phyloP scores from a whole-genome alignment of 2,329 filamentous ascomycete genomes.

The Blastomyces silverae region DNA sequence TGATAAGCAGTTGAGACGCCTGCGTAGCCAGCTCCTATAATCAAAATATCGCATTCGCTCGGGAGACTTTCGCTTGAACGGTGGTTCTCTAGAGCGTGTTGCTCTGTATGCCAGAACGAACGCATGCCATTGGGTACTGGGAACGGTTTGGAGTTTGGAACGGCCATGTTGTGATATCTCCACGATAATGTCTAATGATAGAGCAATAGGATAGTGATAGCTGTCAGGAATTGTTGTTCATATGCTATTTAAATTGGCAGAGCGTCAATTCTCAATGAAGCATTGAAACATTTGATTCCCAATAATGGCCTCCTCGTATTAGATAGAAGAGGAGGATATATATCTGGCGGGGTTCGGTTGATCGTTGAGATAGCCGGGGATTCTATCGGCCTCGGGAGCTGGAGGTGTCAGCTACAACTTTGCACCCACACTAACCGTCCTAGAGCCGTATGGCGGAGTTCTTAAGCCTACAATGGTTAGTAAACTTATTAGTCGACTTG shows the following conservation, averaged over 20 bases:
- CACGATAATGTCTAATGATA: background rate
- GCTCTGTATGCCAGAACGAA: constrained; percentile 41
- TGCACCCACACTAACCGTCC: too few relatives aligned
- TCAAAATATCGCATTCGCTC: constrained; percentile 39
- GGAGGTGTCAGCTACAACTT: too few relatives aligned
- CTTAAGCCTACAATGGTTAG: too few relatives aligned
- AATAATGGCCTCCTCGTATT: background rate
- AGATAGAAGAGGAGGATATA: background rate
- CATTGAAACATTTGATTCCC: background rate
- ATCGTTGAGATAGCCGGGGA: background rate
- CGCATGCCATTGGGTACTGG: constrained; percentile 6
- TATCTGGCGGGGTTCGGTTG: background rate
- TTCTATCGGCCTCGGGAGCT: too few relatives aligned
- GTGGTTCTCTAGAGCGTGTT: constrained; percentile 38
- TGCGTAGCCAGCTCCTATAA: constrained; percentile 46
- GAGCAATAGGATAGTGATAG: background rate
- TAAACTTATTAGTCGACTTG: too few relatives aligned
- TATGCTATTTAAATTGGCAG: background rate
- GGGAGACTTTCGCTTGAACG: constrained; percentile 39
- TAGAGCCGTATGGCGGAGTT: too few relatives aligned
- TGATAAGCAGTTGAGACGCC: constrained; percentile 44
- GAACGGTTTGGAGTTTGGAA: background rate
- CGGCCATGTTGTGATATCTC: background rate
- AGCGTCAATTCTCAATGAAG: background rate
- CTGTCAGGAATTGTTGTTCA: background rate